These are phyloP conservation scores for Lagenidium giganteum DNA, from an alignment of 352 stramenopile species.

Conservation along the genomic window DNA sequence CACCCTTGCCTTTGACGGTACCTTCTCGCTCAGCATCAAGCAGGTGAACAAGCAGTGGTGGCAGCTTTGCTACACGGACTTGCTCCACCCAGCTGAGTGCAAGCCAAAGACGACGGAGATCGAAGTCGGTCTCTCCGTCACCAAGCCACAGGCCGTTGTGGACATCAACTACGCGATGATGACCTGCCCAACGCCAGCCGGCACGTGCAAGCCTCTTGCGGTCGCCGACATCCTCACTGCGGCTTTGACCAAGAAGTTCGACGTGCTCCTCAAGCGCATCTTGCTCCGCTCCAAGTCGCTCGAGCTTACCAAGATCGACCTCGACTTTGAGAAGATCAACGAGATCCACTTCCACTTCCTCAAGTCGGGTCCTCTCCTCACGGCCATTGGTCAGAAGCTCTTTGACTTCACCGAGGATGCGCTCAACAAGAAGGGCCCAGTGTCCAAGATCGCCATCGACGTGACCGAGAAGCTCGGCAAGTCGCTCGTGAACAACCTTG, in stretches of 20 bases:
- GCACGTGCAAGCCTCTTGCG: slow-evolving; percentile 5
- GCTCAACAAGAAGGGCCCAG: slow-evolving; percentile 7
- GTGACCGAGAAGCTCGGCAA: slow-evolving; percentile 4
- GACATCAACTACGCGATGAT: no score
- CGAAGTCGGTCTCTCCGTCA: slow-evolving; percentile 24
- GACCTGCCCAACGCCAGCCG: slow-evolving; percentile 30
- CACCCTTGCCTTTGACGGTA: slow-evolving; percentile 26
- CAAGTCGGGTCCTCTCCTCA: slow-evolving; percentile 3
- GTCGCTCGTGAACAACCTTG: slow-evolving; percentile 5
- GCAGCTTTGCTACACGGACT: slow-evolving; percentile 52
- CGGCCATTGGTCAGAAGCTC: slow-evolving; percentile 3
- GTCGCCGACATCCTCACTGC: slow-evolving; percentile 9
- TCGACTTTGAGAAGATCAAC: slow-evolving; percentile 8
- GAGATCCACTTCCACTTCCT: slow-evolving; percentile 4
- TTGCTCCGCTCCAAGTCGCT: slow-evolving; percentile 2
- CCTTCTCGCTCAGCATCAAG: slow-evolving; percentile 37
- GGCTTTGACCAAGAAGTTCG: slow-evolving; percentile 5
- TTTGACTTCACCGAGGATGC: slow-evolving; percentile 1
- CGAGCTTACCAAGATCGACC: background rate
- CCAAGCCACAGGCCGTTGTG: slow-evolving; percentile 26
- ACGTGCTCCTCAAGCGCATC: slow-evolving; percentile 1
- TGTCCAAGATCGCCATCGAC: slow-evolving; percentile 1
- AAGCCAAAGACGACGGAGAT: slow-evolving; percentile 27
- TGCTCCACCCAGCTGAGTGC: slow-evolving; percentile 42
- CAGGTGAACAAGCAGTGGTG: slow-evolving; percentile 61